These are phyloP conservation scores for Tetradesmus lagerheimii DNA, from an alignment of 139 green algal genomes.

Conservation along the genomic window DNA sequence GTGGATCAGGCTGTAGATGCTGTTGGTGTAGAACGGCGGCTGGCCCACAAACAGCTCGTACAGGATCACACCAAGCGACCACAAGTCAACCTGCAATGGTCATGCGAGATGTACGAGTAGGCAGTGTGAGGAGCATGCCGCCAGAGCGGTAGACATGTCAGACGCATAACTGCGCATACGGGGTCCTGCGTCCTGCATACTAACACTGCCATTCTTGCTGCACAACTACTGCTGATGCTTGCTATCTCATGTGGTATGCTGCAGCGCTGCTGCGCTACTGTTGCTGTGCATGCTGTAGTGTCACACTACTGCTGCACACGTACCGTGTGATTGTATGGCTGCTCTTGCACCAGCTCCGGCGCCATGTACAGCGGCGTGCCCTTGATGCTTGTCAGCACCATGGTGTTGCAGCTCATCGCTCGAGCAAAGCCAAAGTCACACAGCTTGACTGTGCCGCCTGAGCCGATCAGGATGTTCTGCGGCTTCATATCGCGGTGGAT, in stretches of 20 bases:
- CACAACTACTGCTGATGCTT: no score
- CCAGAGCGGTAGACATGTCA: not conserved
- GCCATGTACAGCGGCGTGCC: slow-evolving; percentile 99
- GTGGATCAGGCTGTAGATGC: slow-evolving; percentile 96
- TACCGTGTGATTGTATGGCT: slow-evolving; percentile 95
- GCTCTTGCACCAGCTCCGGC: slow-evolving; percentile 98
- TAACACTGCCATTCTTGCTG: no score
- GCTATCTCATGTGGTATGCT: no score
- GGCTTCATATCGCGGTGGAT: slow-evolving; percentile 94
- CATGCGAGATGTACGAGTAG: not conserved
- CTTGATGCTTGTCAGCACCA: slow-evolving; percentile 97
- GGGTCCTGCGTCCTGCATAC: no score
- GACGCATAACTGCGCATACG: not conserved
- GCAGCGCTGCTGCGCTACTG: not conserved
- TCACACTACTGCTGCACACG: not conserved
- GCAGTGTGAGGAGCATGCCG: not conserved
- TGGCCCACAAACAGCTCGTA: slow-evolving; percentile 98
- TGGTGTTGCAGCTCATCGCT: slow-evolving; percentile 93
- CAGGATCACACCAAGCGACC: slow-evolving; percentile 98
- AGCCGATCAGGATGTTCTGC: slow-evolving; percentile 92
- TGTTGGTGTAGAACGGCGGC: slow-evolving; percentile 99
- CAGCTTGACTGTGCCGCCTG: slow-evolving; percentile 82
- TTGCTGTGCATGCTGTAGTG: not conserved
- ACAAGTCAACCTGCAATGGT: slow-evolving; percentile 90
- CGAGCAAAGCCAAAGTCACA: slow-evolving; percentile 96